Evolutionary conservation across 1,139 yeast species (phyloP).

Genomic region (Candida glucosophila): DNA sequence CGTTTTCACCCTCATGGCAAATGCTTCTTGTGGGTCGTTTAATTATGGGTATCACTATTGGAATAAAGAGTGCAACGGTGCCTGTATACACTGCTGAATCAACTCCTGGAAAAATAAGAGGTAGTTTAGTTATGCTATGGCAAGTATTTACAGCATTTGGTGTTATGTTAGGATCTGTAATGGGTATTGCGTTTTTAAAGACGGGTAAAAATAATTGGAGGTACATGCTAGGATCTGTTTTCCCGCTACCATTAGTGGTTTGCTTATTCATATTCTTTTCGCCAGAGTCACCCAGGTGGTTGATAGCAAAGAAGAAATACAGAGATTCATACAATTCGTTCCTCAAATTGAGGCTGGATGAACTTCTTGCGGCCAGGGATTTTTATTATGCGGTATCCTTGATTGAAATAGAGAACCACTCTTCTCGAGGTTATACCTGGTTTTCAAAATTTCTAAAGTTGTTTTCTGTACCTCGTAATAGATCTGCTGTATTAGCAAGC

Average conservation of each 20-base stretch:
- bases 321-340: constrained; percentile 5
- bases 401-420: constrained; percentile 1
- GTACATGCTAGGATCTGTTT: constrained; percentile 14
- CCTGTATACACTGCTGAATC: constrained; percentile 18
- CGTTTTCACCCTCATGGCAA: constrained; percentile 11
- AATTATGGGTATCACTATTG: constrained; percentile 14
- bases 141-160: constrained; percentile 17
- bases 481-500: constrained; percentile 2
- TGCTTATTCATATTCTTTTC: constrained; percentile 8
- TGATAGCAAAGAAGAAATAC: constrained; percentile 11
- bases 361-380: constrained; percentile 13
- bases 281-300: constrained; percentile 44
- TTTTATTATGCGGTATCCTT: constrained; percentile 10
- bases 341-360: constrained; percentile 8
- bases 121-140: constrained; percentile 17
- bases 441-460: constrained; percentile 2
- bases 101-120: constrained; percentile 14
- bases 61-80: constrained; percentile 18
- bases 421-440: background rate
- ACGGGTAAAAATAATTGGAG: constrained; percentile 14
- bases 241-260: constrained; percentile 11
- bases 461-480: constrained; percentile 1
- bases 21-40: constrained; percentile 14
- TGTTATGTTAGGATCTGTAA: constrained; percentile 16
- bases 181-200: constrained; percentile 12